Evolutionary conservation across 2,329 filamentous ascomycete species (phyloP), one percentile per base, ranked within the genome.

Genomic region (Nannizziopsis arthrosporioides): DNA sequence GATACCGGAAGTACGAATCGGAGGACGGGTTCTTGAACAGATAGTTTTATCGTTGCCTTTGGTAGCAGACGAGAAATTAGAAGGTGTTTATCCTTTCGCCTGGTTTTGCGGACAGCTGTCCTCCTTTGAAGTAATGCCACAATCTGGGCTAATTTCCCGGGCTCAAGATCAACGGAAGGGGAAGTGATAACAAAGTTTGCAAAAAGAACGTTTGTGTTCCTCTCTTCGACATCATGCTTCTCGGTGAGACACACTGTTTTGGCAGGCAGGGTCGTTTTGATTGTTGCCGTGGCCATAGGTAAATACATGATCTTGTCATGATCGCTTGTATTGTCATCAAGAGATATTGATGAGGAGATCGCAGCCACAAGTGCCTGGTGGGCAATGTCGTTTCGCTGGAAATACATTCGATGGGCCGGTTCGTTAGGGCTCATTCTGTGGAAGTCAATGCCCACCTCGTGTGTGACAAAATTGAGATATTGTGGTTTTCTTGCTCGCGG

Each of bases 391-490:
- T 87, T 83, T 17, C 84, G 80, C 2, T 89, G 85, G 61, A 98
- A 98, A 66, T 98, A 96, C 92, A 96, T 98, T 54, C 92, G 81
- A 72, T 98, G 92, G 0, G 90, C 88, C 0, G 92, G 88, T 12
- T 89, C 94, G 58, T 86, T 90, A 37, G 86, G 83, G 62, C 98
- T 90, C 47, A 98, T 76, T 17, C 90, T 81, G 62, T 96, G 83
- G 36, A 98, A 72, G 61, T 98, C 92, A 61, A 98, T 77, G 51
- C 90, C 90, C 37, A 98, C 80, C 63, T 98, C 93, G 64, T 98
- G 96, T 77, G 94, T 94, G 5, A 90, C 88, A 39, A 89, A 77
- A 60, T 90, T 94, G 52, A 95, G 73, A 51, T 84, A 80, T 6
- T 94, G 76, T 2, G 86, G 82, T n/a, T 76, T 73, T 22, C 82